Percentiles rank a stretch among this genome's conserved stretches.
Conservation (phyloP, 2,329 filamentous ascomycete genomes). For the Lasiodiplodia sp. region DNA sequence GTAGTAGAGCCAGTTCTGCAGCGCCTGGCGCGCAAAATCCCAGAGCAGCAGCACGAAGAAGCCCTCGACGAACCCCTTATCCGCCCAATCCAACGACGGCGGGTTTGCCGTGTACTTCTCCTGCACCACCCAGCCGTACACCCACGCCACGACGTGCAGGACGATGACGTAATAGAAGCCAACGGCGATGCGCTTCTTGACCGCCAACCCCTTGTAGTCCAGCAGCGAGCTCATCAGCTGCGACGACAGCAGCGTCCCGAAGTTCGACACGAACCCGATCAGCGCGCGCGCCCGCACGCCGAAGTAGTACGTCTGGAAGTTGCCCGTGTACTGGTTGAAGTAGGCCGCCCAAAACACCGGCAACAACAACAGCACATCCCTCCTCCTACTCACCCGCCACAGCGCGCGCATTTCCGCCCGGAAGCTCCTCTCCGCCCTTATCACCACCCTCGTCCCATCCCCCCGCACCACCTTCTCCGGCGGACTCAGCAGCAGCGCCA, state of each 20-base stretch:
- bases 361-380: conserved; percentile 49
- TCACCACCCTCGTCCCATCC: conserved; percentile 51
- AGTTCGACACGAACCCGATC: conserved; percentile 56
- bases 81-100: conserved; percentile 52
- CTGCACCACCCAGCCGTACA: conserved; percentile 62
- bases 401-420: conserved; percentile 50
- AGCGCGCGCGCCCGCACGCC: conserved; percentile 56
- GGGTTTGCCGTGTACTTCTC: conserved; percentile 57
- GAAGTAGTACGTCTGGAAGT: conserved; percentile 60
- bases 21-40: conserved; percentile 59
- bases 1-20: conserved; percentile 66
- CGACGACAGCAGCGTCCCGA: conserved; percentile 53
- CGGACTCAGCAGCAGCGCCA: conserved; percentile 50
- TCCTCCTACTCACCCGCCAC: conserved; percentile 40
- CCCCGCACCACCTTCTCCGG: conserved; percentile 53
- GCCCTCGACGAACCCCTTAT: conserved; percentile 53
- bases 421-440: conserved; percentile 48
- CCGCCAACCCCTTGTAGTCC: conserved; percentile 50
- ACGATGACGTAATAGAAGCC: conserved; percentile 57
- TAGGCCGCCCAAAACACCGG: conserved; percentile 56
- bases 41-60: conserved; percentile 59
- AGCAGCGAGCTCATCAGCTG: conserved; percentile 55
- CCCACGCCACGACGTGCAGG: conserved; percentile 58
- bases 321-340: conserved; percentile 56
- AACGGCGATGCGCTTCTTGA: conserved; percentile 53